These are phyloP conservation scores for Avena eriantha DNA, from an alignment of 176 grass and related monocot species.

Conservation along the genomic window DNA sequence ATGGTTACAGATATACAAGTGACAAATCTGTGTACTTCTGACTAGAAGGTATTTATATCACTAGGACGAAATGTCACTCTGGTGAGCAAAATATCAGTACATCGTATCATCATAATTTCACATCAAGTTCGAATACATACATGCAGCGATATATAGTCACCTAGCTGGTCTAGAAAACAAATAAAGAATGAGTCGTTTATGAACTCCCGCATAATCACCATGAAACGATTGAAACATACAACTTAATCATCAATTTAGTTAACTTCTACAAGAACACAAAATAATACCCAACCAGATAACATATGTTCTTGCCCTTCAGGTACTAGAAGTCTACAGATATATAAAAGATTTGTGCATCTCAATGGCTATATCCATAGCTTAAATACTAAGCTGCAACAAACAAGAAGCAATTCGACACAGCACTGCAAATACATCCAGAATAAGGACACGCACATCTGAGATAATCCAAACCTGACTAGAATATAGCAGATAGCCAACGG, in stretches of 20 bases:
- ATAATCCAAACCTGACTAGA: neutral
- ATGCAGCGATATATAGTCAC: neutral
- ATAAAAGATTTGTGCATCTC: neutral
- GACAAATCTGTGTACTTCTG: neutral
- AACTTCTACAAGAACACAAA: neutral
- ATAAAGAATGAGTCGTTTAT: neutral
- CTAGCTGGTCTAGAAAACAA: neutral
- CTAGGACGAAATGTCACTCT: neutral
- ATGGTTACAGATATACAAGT: neutral
- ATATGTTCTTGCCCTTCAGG: neutral
- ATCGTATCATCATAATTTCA: constrained; percentile 6
- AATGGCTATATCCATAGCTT: neutral
- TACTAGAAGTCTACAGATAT: neutral
- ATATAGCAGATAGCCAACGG: neutral
- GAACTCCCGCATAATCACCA: neutral
- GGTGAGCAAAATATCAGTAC: neutral
- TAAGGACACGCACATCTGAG: neutral
- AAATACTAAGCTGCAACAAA: neutral
- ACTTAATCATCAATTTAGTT: neutral
- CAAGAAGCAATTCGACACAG: neutral
- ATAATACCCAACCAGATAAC: neutral
- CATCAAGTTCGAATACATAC: neutral
- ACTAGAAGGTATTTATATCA: neutral
- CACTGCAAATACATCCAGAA: neutral
- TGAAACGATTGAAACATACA: neutral